Base-by-base conservation (phyloP, 345 rosid species). In the Arabis alpina region DNA sequence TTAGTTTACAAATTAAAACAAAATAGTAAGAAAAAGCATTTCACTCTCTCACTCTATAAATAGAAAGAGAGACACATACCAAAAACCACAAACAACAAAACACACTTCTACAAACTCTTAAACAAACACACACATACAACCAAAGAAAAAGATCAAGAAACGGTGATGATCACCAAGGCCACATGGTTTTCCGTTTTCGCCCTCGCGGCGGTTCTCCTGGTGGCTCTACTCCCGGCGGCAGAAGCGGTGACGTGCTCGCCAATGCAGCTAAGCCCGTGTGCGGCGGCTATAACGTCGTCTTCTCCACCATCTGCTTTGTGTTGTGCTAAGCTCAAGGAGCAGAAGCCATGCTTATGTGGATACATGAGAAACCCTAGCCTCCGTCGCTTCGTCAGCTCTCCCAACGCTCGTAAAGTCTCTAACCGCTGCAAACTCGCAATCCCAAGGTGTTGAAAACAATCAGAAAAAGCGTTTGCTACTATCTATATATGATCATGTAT, bases 391-490 rank as follows among this genome's bases (percentile, higher is more conserved):
- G 80, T 91, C 41, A 87, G 86, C 82, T 80, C 92, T 40, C 92
- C 94, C 24, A 93, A 93, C 76, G 97, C 98, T 47, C 87, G 87
- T 83, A 89, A 82, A 47, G 98, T 93, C 58, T 94, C 97, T 9
- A 78, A n/a, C 72, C 78, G 85, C 66, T 93, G 98, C 67, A 91
- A 86, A 13, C 87, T 94, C 61, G 88, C 98, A 25, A 86, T 81
- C 81, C 98, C 98, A 48, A 87, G 75, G 79, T 93, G 98, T 80
- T 93, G 80, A 77, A 68, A 30, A 37, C 2, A 0, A 7, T 4
- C 34, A 14, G 2, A 15, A 23, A 14, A 61, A 10, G 12, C 14
- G 39, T 62, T 54, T 54, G 27, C 32, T 57, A 19, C 9, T 28
- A 41, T 67, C 36, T 8, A 36, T 36, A 7, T 53, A 42, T 51